Percentiles rank a stretch among this genome's conserved stretches.
These are phyloP conservation scores for Nannochloropsis oceanica DNA, from an alignment of 108 stramenopile genomes.

Conservation along the genomic window DNA sequence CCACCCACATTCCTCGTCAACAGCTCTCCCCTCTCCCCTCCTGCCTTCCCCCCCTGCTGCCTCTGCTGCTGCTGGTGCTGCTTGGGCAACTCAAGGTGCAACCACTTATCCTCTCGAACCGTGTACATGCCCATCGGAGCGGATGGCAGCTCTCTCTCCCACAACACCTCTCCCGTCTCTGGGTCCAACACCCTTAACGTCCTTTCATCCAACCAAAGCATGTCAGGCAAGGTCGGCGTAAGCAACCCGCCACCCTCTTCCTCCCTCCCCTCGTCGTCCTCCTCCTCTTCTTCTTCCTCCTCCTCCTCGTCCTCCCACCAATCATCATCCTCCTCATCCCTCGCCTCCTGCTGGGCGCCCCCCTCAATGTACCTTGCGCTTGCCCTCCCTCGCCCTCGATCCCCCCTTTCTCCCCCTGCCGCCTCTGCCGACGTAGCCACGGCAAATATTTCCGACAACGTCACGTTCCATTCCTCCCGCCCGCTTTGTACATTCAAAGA, in stretches of 20 bases:
- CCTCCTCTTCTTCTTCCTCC: neutral
- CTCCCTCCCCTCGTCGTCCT: neutral
- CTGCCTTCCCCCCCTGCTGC: neutral
- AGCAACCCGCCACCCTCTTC: neutral
- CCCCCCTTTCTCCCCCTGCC: neutral
- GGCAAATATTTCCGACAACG: constrained; percentile 17
- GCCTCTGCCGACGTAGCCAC: neutral
- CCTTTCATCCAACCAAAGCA: constrained; percentile 5
- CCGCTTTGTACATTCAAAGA: constrained; percentile 3
- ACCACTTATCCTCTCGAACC: constrained; percentile 10
- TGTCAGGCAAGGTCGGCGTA: constrained; percentile 4
- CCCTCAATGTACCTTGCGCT: neutral
- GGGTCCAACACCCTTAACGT: constrained; percentile 14
- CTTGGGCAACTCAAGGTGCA: constrained; percentile 8
- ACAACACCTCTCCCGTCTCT: constrained; percentile 9
- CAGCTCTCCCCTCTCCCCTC: neutral
- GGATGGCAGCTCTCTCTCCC: constrained; percentile 11
- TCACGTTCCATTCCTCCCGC: constrained; percentile 22
- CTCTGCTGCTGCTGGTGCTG: neutral
- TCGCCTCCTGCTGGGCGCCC: neutral
- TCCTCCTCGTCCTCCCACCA: neutral
- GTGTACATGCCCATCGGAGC: constrained; percentile 12
- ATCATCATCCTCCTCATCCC: neutral
- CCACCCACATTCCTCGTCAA: neutral
- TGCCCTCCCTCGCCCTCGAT: neutral